phyloP scores from a whole-genome alignment of 495 filamentous ascomycete species.

The Aspergillus sclerotiicarbonarius region DNA sequence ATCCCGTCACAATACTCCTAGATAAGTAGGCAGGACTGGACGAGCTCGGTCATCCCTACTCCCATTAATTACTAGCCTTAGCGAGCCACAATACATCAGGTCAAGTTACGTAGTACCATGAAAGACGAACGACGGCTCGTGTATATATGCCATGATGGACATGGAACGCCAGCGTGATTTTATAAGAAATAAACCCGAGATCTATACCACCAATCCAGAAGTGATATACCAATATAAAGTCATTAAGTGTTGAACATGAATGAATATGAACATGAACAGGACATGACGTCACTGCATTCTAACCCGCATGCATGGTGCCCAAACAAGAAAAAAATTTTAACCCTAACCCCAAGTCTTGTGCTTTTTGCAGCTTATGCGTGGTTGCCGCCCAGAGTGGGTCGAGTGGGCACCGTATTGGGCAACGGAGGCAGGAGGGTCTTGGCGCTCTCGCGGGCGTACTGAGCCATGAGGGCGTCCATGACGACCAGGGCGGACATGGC shows the following conservation, averaged over 20 bases:
- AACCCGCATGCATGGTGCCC: neutral
- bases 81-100: too few relatives aligned
- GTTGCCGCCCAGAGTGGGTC: conserved; percentile 16
- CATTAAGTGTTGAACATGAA: conserved; percentile 16
- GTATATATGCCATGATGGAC: neutral
- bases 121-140: neutral
- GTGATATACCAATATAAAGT: conserved; percentile 1
- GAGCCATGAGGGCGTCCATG: conserved; percentile 87
- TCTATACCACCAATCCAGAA: neutral
- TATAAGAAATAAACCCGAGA: neutral
- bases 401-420: conserved; percentile 38
- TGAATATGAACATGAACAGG: conserved; percentile 16
- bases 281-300: conserved; percentile 9
- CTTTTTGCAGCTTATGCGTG: neutral
- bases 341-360: neutral
- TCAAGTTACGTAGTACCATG: neutral
- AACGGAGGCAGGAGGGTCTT: conserved; percentile 42
- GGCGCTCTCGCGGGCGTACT: conserved; percentile 64
- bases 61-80: too few relatives aligned
- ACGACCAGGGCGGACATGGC: conserved; percentile 90
- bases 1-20: too few relatives aligned
- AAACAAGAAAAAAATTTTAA: neutral
- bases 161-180: neutral
- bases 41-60: too few relatives aligned
- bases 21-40: too few relatives aligned